Percentiles rank a stretch among this genome's conserved stretches.
Conservation (phyloP, 1,139 yeast species). For the Insectozyma bohioensis region DNA sequence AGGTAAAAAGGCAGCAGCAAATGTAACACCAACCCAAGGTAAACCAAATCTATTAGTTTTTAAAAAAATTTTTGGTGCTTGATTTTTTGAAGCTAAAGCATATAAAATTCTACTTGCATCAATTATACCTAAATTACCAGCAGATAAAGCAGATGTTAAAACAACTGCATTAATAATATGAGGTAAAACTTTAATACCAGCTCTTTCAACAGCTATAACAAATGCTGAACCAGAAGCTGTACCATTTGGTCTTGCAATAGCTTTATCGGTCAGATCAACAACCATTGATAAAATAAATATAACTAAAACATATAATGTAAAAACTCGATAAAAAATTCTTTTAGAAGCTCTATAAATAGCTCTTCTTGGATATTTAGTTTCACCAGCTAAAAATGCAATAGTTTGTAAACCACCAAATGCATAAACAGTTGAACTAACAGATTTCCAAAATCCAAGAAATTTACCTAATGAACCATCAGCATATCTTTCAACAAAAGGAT, state of each 20-base stretch:
- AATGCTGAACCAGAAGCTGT: conserved; percentile 55
- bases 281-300: conserved; percentile 47
- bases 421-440: conserved; percentile 24
- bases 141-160: conserved; percentile 52
- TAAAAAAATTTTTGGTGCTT: conserved; percentile 29
- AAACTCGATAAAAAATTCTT: conserved; percentile 45
- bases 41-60: conserved; percentile 30
- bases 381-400: conserved; percentile 48
- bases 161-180: conserved; percentile 52
- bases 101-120: conserved; percentile 44
- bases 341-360: conserved; percentile 48
- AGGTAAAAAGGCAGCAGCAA: conserved; percentile 25
- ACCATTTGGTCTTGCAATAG: conserved; percentile 38
- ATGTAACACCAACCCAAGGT: conserved; percentile 25
- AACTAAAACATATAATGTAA: conserved; percentile 42
- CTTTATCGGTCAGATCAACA: conserved; percentile 43
- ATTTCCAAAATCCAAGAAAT: conserved; percentile 34
- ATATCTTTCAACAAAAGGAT: conserved; percentile 46
- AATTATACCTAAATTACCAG: conserved; percentile 46
- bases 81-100: conserved; percentile 47
- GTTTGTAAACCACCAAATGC: conserved; percentile 36
- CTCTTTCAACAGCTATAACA: conserved; percentile 51
- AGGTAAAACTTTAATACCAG: conserved; percentile 50
- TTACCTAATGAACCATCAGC: conserved; percentile 63
- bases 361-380: conserved; percentile 48